Percentiles rank a stretch among this genome's conserved stretches.
phyloP scores from a whole-genome alignment of 495 filamentous ascomycete species.

The Neurospora africana region DNA sequence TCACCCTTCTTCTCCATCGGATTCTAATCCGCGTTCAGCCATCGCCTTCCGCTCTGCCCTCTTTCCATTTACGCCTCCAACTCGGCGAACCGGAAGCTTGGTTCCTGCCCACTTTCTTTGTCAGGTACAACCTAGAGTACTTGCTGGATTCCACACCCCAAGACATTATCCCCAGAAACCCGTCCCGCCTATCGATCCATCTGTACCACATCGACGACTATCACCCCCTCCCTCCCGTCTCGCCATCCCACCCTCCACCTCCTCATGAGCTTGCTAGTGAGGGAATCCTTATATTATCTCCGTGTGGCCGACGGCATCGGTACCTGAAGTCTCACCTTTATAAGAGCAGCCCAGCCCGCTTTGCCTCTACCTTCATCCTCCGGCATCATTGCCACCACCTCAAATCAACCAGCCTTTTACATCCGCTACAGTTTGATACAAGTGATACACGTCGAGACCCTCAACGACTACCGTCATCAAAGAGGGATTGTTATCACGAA shows the following conservation, averaged over 20 bases:
- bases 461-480: background rate
- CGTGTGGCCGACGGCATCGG: slow-evolving; percentile 15
- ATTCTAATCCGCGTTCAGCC: background rate
- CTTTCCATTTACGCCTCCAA: background rate
- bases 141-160: background rate
- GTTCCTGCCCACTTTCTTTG: background rate
- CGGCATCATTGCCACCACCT: background rate
- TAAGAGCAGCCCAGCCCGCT: slow-evolving; percentile 2
- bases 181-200: background rate
- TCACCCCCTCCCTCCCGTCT: background rate
- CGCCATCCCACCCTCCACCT: slow-evolving; percentile 3
- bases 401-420: background rate
- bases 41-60: background rate
- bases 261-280: slow-evolving; percentile 32
- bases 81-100: background rate
- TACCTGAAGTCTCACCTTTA: slow-evolving; percentile 15
- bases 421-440: background rate
- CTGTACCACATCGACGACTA: background rate
- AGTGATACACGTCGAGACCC: background rate
- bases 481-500: background rate
- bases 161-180: background rate
- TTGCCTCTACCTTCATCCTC: background rate
- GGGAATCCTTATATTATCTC: slow-evolving; percentile 9
- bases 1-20: background rate
- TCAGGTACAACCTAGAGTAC: background rate